phyloP scores from a whole-genome alignment of 306 rosid species.

The Dalbergia cultrata region DNA sequence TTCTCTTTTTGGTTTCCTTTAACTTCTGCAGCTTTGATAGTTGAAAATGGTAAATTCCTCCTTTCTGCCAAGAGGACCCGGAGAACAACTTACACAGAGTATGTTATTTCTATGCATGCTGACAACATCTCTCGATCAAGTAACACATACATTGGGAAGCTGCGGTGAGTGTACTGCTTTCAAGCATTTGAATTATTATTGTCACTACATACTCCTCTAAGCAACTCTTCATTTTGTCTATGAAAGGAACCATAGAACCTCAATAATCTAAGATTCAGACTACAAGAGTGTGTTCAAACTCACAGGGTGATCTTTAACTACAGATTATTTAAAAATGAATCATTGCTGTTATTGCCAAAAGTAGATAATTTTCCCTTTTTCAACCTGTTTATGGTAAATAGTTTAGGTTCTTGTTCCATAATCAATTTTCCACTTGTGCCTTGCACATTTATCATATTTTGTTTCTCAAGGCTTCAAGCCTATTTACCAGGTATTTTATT shows the following conservation, averaged over 20 bases:
- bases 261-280: neutral
- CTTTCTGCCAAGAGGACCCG: slow-evolving; percentile 90
- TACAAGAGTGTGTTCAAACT: neutral
- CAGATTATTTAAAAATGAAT: neutral
- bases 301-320: neutral
- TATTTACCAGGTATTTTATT: neutral
- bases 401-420: slow-evolving; percentile 25
- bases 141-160: slow-evolving; percentile 88
- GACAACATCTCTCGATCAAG: slow-evolving; percentile 88
- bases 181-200: slow-evolving; percentile 13
- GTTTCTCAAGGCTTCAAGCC: slow-evolving; percentile 10
- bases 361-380: neutral
- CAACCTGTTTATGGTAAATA: neutral
- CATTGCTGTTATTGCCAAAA: neutral
- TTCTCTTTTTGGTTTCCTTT: neutral
- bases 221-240: neutral
- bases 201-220: neutral
- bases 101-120: slow-evolving; percentile 92
- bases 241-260: neutral
- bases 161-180: slow-evolving; percentile 61
- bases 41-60: slow-evolving; percentile 92
- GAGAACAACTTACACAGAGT: slow-evolving; percentile 92
- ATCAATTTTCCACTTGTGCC: slow-evolving; percentile 2
- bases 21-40: slow-evolving; percentile 72
- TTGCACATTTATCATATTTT: slow-evolving; percentile 9